phyloP scores from a whole-genome alignment of 2,329 filamentous ascomycete genomes.

The Aspergillus quadrilineatus region DNA sequence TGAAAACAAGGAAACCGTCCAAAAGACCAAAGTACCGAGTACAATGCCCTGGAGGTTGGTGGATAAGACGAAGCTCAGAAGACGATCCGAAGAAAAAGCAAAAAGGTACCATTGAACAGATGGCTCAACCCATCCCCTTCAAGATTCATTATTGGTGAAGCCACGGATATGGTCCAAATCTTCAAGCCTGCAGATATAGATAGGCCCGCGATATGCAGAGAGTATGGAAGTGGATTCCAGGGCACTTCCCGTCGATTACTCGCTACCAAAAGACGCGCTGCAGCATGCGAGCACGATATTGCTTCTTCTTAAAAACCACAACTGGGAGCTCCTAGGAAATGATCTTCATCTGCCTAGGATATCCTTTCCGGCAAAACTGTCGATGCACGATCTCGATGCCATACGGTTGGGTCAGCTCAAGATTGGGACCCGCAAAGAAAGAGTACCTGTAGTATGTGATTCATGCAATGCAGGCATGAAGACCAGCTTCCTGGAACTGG shows the following conservation, averaged over 20 bases:
- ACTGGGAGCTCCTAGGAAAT: background rate
- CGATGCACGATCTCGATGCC: background rate
- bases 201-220: no score
- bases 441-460: no score
- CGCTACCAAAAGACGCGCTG: no score
- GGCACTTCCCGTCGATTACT: background rate
- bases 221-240: background rate
- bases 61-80: background rate
- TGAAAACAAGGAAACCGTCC: background rate
- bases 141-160: background rate
- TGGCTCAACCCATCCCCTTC: background rate
- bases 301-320: no score
- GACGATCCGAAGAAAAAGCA: conserved; percentile 1
- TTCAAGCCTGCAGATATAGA: background rate
- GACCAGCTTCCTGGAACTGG: background rate
- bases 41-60: background rate
- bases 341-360: background rate
- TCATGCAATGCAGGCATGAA: background rate
- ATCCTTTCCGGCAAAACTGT: background rate
- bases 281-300: no score
- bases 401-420: background rate
- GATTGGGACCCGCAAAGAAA: no score
- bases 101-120: background rate
- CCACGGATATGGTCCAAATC: background rate
- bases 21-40: background rate